Conservation (phyloP, 495 filamentous ascomycete species). For the Penicillium ucsense region DNA sequence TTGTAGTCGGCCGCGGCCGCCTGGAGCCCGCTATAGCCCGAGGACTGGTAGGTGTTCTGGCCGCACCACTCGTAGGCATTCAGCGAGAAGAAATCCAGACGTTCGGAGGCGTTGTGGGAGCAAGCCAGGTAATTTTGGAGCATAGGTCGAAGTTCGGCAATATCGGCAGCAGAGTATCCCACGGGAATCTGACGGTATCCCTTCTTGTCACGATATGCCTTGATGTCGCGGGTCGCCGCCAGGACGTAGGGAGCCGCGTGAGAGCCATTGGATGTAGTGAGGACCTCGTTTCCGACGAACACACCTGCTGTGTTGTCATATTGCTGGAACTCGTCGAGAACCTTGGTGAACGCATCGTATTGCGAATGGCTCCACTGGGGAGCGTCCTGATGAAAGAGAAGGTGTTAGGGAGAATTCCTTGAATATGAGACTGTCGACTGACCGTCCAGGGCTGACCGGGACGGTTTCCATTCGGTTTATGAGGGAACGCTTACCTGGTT, state of each 20-base stretch:
- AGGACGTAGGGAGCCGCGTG: constrained; percentile 72
- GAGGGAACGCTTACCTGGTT: constrained; percentile 43
- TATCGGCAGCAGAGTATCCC: constrained; percentile 87
- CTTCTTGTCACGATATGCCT: constrained; percentile 67
- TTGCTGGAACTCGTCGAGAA: constrained; percentile 69
- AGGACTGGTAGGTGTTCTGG: constrained; percentile 50
- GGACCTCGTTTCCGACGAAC: constrained; percentile 81
- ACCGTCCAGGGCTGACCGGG: no score
- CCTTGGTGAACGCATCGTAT: constrained; percentile 52
- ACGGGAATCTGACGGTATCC: constrained; percentile 76
- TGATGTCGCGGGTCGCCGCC: constrained; percentile 70
- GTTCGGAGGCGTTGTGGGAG: constrained; percentile 54
- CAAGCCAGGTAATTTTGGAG: constrained; percentile 85
- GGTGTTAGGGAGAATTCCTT: no score
- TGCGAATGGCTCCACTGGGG: constrained; percentile 61
- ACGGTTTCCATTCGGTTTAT: neutral
- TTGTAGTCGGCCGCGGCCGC: constrained; percentile 48
- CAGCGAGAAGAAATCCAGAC: constrained; percentile 73
- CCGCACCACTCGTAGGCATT: constrained; percentile 89
- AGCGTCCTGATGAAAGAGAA: constrained; percentile 8
- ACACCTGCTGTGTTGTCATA: constrained; percentile 76
- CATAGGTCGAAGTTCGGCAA: constrained; percentile 69
- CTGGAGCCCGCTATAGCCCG: constrained; percentile 62
- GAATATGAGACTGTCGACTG: neutral
- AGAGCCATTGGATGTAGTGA: constrained; percentile 47